Base-by-base conservation (phyloP, 805 yeast genomes). In the Citeromyces nyonsensis region DNA sequence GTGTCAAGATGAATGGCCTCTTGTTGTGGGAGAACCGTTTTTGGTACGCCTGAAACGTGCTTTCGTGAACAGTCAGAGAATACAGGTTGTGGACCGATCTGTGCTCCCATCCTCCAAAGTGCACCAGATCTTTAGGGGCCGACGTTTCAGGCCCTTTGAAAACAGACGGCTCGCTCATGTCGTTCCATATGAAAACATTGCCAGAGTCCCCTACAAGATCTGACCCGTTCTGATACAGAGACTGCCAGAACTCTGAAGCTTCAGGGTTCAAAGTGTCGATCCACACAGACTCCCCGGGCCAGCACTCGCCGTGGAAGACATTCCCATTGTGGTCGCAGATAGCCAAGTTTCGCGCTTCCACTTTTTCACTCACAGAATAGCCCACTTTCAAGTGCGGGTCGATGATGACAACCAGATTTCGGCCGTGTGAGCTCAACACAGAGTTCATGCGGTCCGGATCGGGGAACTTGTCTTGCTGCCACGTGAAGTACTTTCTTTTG, bases 281-380 rank as follows among this genome's bases (percentile, higher is more conserved):
- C 97, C 97, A 91, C 6, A 84, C 62, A 0, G 95, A 80, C 42
- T 82, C 84, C 1, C 97, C 98, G 2, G 98, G 96, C 98, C 98
- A 91, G 53, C 97, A 91, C 51, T 84, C 93, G 3, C 95, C 97
- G 32, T 69, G 61, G 49, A 61, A 86, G 4, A 44, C 35, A 2
- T 69, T 54, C 1, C 60, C 48, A 15, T 50, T 40, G 38, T 57
- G 51, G 13, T 44, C 40, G 5, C 41, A 44, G 13, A 84, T 60
- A 1, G 69, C 71, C 6, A 69, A 45, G 4, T 54, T 46, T 6
- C 61, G 44, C 10, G 57, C 42, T 5, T 49, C 52, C 15, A 83
- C 49, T 2, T 41, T 49, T 2, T 77, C 64, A 45, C 84, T 77
- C 2, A 83, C 69, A 10, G 56, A 55, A 51, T 86, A 86, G 6